Percentiles rank a stretch among this genome's conserved stretches.
Conservation (phyloP, 2,329 filamentous ascomycete species). For the Metarhizium rileyi region DNA sequence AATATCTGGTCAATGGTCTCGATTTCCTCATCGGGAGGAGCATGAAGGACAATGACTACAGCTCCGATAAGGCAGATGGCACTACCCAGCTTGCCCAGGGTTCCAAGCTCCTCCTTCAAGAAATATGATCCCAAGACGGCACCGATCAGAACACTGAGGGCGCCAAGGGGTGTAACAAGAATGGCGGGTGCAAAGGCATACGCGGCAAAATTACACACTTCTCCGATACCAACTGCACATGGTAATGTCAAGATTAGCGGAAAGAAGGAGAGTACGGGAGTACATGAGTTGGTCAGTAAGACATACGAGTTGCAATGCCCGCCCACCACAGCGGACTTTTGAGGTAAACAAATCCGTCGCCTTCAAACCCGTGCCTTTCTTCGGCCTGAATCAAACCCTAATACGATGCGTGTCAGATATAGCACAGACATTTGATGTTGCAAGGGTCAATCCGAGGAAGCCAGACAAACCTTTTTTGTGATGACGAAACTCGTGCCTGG, state of each 20-base stretch:
- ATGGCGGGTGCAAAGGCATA: conserved; percentile 99
- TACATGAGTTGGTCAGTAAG: not conserved
- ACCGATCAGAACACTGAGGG: conserved; percentile 88
- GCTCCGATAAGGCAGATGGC: conserved; percentile 94
- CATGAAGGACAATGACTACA: conserved; percentile 95
- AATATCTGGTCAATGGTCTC: conserved; percentile 87
- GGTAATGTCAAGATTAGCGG: conserved; percentile 3
- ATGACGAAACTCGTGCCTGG: conserved; percentile 94
- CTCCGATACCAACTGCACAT: conserved; percentile 71
- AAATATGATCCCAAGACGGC: conserved; percentile 94
- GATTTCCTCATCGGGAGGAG: conserved; percentile 87
- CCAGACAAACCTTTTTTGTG: conserved; percentile 72
- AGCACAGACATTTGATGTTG: not conserved
- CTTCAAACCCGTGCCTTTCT: conserved; percentile 89
- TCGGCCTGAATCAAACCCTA: conserved; percentile 85
- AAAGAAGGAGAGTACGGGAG: not conserved
- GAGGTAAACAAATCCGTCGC: conserved; percentile 89
- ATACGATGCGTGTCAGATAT: not conserved
- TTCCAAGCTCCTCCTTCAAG: conserved; percentile 80
- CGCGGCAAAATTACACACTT: conserved; percentile 94
- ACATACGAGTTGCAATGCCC: conserved; percentile 77
- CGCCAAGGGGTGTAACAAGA: conserved; percentile 88
- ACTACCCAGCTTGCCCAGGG: conserved; percentile 85
- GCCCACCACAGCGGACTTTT: conserved; percentile 97
- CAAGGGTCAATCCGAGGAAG: not conserved